A percentile compares a stretch with the other conserved stretches of the same genome.
Evolutionary conservation across 2,329 filamentous ascomycete species (phyloP).

Genomic region (Biscogniauxia sp.): DNA sequence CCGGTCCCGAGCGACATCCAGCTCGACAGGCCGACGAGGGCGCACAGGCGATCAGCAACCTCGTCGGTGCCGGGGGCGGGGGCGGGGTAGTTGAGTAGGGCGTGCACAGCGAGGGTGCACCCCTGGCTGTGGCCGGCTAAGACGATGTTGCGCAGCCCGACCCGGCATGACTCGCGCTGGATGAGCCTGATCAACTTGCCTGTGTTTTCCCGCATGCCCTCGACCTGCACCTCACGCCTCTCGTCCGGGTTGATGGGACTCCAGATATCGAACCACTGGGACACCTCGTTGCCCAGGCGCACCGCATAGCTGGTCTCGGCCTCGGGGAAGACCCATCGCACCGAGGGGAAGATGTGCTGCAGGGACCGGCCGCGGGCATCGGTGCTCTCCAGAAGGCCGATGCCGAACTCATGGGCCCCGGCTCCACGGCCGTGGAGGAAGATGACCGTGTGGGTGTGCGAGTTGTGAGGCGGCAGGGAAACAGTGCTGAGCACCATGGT

Average conservation of each 20-base stretch:
- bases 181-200: constrained; percentile 33
- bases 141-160: constrained; percentile 40
- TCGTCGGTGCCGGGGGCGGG: background rate
- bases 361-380: constrained; percentile 35
- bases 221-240: constrained; percentile 40
- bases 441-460: constrained; percentile 39
- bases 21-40: constrained; percentile 21
- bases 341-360: constrained; percentile 39
- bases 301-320: constrained; percentile 34
- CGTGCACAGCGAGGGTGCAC: constrained; percentile 35
- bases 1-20: constrained; percentile 18
- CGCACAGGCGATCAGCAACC: constrained; percentile 12
- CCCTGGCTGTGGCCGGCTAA: constrained; percentile 48
- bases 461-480: constrained; percentile 15
- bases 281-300: constrained; percentile 23
- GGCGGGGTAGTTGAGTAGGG: constrained; percentile 19
- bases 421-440: constrained; percentile 46
- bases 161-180: constrained; percentile 30
- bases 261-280: constrained; percentile 53
- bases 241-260: constrained; percentile 37
- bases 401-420: constrained; percentile 32
- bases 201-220: constrained; percentile 40
- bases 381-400: constrained; percentile 29
- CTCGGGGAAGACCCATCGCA: constrained; percentile 50
- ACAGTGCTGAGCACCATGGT: constrained; percentile 13